Conservation (phyloP, 2,329 filamentous ascomycete genomes). For the Paraphoma sp. region DNA sequence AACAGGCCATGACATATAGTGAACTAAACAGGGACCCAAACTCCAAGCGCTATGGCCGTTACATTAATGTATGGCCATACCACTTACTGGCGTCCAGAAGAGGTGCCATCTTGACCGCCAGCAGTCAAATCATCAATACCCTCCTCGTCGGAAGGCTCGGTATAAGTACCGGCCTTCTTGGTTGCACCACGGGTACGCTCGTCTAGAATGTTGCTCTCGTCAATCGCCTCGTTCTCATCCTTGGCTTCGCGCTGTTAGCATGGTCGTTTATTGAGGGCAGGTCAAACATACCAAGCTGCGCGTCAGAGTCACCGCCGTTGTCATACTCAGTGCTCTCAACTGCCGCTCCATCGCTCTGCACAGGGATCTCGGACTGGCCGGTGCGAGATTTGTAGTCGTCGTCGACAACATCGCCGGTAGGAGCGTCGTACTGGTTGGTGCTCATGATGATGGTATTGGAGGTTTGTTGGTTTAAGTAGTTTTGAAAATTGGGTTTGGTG, state of each 20-base stretch:
- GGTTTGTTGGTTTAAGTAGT: neutral
- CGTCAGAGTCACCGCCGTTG: constrained; percentile 56
- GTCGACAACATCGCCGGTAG: constrained; percentile 46
- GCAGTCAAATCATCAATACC: constrained; percentile 53
- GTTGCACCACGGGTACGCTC: constrained; percentile 56
- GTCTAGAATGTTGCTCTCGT: constrained; percentile 56
- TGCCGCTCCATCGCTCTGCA: constrained; percentile 55
- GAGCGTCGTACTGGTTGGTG: constrained; percentile 38
- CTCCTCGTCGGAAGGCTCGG: constrained; percentile 61
- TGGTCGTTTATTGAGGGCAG: neutral
- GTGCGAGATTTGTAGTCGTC: constrained; percentile 57
- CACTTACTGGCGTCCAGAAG: constrained; percentile 27
- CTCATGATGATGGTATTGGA: constrained; percentile 33
- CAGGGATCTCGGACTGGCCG: constrained; percentile 54
- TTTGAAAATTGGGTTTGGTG: no score
- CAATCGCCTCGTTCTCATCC: constrained; percentile 59
- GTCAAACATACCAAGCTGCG: constrained; percentile 51
- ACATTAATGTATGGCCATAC: neutral
- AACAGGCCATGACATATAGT: no score
- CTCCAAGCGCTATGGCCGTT: neutral
- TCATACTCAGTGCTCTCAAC: constrained; percentile 53
- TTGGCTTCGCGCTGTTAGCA: constrained; percentile 36
- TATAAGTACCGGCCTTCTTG: constrained; percentile 54
- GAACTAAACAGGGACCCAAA: neutral
- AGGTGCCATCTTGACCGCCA: constrained; percentile 43